A percentile compares a stretch with the other conserved stretches of the same genome.
Conservation (phyloP, 768 basidiomycete genomes). For the Chalciporus chontae region DNA sequence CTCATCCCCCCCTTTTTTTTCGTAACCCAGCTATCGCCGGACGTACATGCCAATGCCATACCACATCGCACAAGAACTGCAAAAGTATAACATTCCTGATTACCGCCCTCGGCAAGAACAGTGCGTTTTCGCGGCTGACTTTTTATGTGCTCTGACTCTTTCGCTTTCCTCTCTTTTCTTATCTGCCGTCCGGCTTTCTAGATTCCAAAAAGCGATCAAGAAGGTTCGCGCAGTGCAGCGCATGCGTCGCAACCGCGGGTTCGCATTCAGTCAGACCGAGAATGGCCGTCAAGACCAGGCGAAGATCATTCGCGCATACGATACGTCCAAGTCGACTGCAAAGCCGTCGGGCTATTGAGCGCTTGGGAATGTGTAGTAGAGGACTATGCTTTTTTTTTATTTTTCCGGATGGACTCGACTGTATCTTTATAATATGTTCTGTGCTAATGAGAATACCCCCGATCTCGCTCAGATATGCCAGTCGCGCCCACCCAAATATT, state of each 20-base stretch:
- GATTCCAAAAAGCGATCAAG: constrained; percentile 99
- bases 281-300: constrained; percentile 86
- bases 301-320: constrained; percentile 80
- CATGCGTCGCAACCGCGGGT: constrained; percentile 93
- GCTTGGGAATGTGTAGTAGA: background rate
- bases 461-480: background rate
- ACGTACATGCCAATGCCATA: constrained; percentile 92
- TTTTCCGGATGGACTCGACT: background rate
- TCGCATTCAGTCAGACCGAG: constrained; percentile 98
- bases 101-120: constrained; percentile 98
- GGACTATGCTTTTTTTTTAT: background rate
- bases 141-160: background rate
- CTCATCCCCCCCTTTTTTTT: background rate
- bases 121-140: constrained; percentile 56
- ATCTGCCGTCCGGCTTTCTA: constrained; percentile 24
- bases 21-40: constrained; percentile 69
- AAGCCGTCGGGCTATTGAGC: constrained; percentile 72
- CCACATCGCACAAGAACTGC: constrained; percentile 98
- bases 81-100: constrained; percentile 97
- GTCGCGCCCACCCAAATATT: too few species aligned
- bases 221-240: constrained; percentile 97
- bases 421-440: background rate
- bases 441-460: background rate
- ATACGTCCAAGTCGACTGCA: constrained; percentile 72
- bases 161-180: background rate